phyloP scores from a whole-genome alignment of 345 rosid species.

The Populus nigra region DNA sequence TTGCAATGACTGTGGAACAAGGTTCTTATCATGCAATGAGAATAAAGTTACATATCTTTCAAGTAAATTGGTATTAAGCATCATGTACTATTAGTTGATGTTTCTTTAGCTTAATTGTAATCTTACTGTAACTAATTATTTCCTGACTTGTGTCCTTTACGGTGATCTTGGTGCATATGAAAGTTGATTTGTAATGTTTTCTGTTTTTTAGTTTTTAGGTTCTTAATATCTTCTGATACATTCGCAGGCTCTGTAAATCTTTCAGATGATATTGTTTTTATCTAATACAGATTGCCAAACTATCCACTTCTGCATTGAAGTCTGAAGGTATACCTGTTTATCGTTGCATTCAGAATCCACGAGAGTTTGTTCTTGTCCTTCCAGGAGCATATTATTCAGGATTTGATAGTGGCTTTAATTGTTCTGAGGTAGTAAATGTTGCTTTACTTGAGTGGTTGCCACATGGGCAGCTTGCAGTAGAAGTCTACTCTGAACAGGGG shows the following conservation, averaged over 20 bases:
- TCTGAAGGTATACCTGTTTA: slow-evolving; percentile 58
- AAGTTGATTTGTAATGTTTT: background rate
- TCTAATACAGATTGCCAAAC: slow-evolving; percentile 40
- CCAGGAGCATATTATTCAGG: slow-evolving; percentile 64
- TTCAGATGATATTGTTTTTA: background rate
- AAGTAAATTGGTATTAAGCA: too few relatives aligned
- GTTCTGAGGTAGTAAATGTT: slow-evolving; percentile 54
- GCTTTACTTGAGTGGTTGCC: slow-evolving; percentile 81
- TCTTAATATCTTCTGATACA: background rate
- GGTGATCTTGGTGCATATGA: background rate
- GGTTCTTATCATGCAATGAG: background rate
- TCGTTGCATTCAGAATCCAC: slow-evolving; percentile 60
- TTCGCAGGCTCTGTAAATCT: background rate
- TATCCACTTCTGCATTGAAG: slow-evolving; percentile 43
- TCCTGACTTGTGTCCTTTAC: background rate
- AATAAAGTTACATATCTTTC: background rate
- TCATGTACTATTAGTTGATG: background rate
- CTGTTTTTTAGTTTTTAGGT: background rate
- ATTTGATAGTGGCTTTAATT: slow-evolving; percentile 71
- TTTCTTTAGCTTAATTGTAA: background rate
- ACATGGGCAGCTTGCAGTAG: slow-evolving; percentile 54
- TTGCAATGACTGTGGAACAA: slow-evolving; percentile 2
- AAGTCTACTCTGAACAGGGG: slow-evolving; percentile 43
- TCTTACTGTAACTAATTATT: background rate
- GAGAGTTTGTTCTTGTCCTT: slow-evolving; percentile 62